Percentiles rank a stretch among this genome's conserved stretches.
phyloP scores from a whole-genome alignment of 163 green algal genomes.

The Coccomyxa subellipsoidea region DNA sequence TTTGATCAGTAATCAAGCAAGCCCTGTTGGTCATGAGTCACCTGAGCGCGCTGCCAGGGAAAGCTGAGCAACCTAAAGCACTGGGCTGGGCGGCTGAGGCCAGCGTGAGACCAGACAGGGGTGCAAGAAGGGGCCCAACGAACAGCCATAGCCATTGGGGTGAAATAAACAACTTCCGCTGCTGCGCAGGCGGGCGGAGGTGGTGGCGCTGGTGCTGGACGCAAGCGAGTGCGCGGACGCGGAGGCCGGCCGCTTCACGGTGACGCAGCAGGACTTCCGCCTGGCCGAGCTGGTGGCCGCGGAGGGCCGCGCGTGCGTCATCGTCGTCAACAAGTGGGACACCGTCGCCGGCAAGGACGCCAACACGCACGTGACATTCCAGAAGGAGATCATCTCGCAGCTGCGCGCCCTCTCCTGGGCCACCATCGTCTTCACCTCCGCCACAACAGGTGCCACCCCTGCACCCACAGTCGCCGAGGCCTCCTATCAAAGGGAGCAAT shows the following conservation, averaged over 20 bases:
- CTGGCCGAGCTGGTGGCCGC: conserved; percentile 61
- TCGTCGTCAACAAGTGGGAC: conserved; percentile 99
- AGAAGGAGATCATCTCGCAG: conserved; percentile 63
- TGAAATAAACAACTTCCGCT: no score
- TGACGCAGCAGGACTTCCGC: conserved; percentile 84
- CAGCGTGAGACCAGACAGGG: no score
- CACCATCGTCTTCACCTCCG: conserved; percentile 86
- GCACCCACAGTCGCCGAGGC: no score
- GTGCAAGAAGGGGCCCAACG: no score
- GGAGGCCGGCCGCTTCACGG: conserved; percentile 19
- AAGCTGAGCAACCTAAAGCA: no score
- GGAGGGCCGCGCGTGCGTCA: conserved; percentile 77
- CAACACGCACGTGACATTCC: conserved; percentile 51
- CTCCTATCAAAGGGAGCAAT: no score
- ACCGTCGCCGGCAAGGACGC: conserved; percentile 52
- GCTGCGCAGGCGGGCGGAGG: conserved; percentile 30
- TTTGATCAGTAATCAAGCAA: no score
- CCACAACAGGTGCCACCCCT: conserved; percentile 40
- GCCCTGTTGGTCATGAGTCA: no score
- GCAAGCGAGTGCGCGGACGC: conserved; percentile 50
- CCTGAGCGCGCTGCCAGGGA: no score
- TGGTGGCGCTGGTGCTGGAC: conserved; percentile 90
- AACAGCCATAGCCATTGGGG: no score
- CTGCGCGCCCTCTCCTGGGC: conserved; percentile 88
- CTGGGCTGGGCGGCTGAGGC: no score